Percentiles rank a stretch among this genome's conserved stretches.
phyloP scores from a whole-genome alignment of 768 basidiomycete genomes.

The Amanita muscaria region DNA sequence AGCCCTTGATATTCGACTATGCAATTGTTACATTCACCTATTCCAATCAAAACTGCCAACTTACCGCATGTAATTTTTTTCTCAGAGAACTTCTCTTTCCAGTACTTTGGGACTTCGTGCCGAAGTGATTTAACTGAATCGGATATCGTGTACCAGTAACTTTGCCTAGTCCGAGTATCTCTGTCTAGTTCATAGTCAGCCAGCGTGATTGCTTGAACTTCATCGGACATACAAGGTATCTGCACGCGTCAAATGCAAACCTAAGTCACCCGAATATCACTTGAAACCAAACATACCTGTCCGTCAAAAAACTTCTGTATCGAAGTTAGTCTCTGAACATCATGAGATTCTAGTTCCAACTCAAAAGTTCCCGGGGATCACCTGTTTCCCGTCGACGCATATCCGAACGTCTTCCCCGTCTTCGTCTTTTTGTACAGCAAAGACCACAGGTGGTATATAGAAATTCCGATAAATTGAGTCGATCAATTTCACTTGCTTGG shows the following conservation, averaged over 20 bases:
- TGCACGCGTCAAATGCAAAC: background rate
- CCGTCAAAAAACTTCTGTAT: slow-evolving; percentile 73
- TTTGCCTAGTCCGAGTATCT: slow-evolving; percentile 48
- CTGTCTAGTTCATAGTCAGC: slow-evolving; percentile 31
- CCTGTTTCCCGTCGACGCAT: slow-evolving; percentile 84
- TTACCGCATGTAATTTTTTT: slow-evolving; percentile 64
- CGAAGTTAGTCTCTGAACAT: slow-evolving; percentile 57
- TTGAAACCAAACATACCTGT: slow-evolving; percentile 39
- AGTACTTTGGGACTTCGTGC: slow-evolving; percentile 42
- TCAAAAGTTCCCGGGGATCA: slow-evolving; percentile 13
- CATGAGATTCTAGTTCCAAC: background rate
- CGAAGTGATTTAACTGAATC: slow-evolving; percentile 34
- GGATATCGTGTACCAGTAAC: slow-evolving; percentile 53
- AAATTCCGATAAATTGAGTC: slow-evolving; percentile 74
- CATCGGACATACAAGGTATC: slow-evolving; percentile 15
- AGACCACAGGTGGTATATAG: slow-evolving; percentile 74
- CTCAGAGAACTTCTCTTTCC: slow-evolving; percentile 40
- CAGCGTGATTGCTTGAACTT: background rate
- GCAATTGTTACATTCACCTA: too few species aligned
- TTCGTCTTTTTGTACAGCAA: slow-evolving; percentile 46
- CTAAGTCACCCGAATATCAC: background rate
- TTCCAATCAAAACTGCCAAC: slow-evolving; percentile 19
- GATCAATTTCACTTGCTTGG: slow-evolving; percentile 62
- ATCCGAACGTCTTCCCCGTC: slow-evolving; percentile 49
- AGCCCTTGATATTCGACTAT: slow-evolving; percentile 66